Conservation (phyloP, 202 grass and related monocot species). For the Setaria viridis region DNA sequence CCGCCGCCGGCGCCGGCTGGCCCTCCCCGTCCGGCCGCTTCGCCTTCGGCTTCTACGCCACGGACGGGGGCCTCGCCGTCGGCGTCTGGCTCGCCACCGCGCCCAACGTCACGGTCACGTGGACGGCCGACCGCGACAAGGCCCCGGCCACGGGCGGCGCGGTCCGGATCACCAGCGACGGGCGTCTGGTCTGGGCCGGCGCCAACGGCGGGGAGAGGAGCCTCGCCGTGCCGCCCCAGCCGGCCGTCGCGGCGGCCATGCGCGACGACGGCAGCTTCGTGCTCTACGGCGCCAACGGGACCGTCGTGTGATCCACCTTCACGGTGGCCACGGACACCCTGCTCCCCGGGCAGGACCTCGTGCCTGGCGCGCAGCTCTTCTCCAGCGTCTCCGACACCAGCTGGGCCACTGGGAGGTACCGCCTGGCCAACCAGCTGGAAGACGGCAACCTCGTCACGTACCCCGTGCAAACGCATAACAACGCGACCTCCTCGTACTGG, state of each 20-base stretch:
- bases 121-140: slow-evolving; percentile 50
- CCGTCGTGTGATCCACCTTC: slow-evolving; percentile 38
- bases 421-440: slow-evolving; percentile 42
- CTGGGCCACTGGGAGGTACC: slow-evolving; percentile 46
- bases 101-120: slow-evolving; percentile 38
- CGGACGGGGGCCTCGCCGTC: slow-evolving; percentile 38
- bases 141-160: slow-evolving; percentile 3
- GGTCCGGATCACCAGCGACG: slow-evolving; percentile 34
- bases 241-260: slow-evolving; percentile 18
- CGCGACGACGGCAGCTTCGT: slow-evolving; percentile 51
- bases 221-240: neutral
- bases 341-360: slow-evolving; percentile 40
- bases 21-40: slow-evolving; percentile 51
- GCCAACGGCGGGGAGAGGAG: neutral
- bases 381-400: slow-evolving; percentile 39
- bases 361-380: slow-evolving; percentile 40
- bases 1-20: slow-evolving; percentile 23
- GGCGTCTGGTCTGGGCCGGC: slow-evolving; percentile 28
- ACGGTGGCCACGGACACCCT: slow-evolving; percentile 44
- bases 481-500: slow-evolving; percentile 36
- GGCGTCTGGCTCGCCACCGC: slow-evolving; percentile 50
- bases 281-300: slow-evolving; percentile 21
- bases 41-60: slow-evolving; percentile 57
- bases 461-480: slow-evolving; percentile 41
- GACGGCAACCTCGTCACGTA: slow-evolving; percentile 61